Base-by-base conservation (phyloP, 805 yeast genomes). In the Schizosaccharomyces lindneri region DNA sequence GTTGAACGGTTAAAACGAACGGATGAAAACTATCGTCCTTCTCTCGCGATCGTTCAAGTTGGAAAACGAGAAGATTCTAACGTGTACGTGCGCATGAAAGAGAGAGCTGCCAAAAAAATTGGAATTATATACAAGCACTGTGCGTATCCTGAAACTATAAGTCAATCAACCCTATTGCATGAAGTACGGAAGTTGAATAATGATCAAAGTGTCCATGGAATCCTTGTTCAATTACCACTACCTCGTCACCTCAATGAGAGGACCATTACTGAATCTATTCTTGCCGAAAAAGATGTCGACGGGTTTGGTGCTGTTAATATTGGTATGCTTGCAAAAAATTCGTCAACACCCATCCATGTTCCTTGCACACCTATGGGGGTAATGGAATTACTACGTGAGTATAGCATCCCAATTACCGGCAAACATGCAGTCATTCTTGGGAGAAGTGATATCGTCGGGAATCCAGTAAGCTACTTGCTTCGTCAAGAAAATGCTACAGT, bases 291-390 rank as follows among this genome's bases (percentile, higher is more conserved):
- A 74, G 98, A 90, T 68, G 95, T 93, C 59, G 98, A 90, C 71
- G 98, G 98, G 1, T 93, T 90, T 68, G 93, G 89, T 55, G 81
- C 88, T 62, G 78, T 76, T 68, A 93, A 93, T 71, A 82, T 87
- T 62, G 97, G 97, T 64, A 96, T 90, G 70, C 78, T 90, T 63
- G 80, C 89, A 67, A 87, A 88, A 73, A 81, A 85, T 66, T 86
- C 87, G 61, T 96, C 97, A 24, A 70, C 75, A 48, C 95, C 97
- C 39, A 73, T 75, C 64, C 89, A 87, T 73, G 77, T 83, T 65
- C 97, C 98, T 46, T 90, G 97, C 74, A 90, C 98, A 39, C 98
- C 98, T 62, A 82, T 83, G 73, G 98, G 98, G 63, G 81, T 88
- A 67, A 83, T 90, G 76, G 85, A 82, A 68, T 75, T 90, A 68